Evolutionary conservation across 345 rosid species (phyloP).

Genomic region (Reutealis trisperma): DNA sequence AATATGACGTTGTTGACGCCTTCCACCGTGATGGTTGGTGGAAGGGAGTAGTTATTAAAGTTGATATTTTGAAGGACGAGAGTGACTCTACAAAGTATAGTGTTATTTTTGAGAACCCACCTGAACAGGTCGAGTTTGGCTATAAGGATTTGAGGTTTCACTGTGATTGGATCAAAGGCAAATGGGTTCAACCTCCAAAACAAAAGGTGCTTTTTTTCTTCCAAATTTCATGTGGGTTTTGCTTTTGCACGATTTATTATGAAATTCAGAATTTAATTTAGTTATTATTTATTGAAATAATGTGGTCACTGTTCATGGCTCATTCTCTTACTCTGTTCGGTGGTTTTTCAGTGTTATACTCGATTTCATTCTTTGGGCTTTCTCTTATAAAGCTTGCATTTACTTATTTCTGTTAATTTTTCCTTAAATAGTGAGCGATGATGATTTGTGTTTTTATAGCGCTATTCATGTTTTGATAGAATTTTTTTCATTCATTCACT

Average conservation of each 20-base stretch:
- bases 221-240: background rate
- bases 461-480: background rate
- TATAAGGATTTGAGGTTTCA: conserved; percentile 24
- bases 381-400: background rate
- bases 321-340: background rate
- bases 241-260: background rate
- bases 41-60: no score
- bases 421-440: no score
- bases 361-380: background rate
- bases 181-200: conserved; percentile 21
- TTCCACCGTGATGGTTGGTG: no score
- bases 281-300: background rate
- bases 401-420: background rate
- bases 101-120: conserved; percentile 22
- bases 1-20: background rate
- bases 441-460: background rate
- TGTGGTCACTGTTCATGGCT: background rate
- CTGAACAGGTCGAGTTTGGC: conserved; percentile 15
- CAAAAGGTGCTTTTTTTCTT: conserved; percentile 3
- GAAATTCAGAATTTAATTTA: background rate
- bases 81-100: background rate
- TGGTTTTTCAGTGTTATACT: background rate
- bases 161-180: conserved; percentile 19
- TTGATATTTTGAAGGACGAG: no score
- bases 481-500: background rate